phyloP scores from a whole-genome alignment of 352 stramenopile species.

The Paralagenidium karlingii region DNA sequence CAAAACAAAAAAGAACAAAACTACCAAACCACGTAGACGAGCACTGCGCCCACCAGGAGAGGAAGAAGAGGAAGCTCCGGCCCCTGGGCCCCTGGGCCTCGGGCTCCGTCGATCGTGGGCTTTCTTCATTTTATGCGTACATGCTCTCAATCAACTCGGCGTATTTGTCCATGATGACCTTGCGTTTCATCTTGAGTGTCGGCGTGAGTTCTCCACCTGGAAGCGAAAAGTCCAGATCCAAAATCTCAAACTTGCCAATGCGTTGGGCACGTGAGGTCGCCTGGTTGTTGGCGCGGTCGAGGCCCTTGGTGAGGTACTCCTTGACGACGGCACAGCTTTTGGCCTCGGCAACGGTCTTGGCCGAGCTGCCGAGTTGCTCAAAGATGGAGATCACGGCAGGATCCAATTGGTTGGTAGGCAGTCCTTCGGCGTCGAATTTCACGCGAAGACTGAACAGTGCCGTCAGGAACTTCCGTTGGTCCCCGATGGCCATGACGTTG shows the following conservation, averaged over 20 bases:
- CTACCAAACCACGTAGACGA: too few relatives aligned
- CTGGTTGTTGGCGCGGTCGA: conserved; percentile 10
- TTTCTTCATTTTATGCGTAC: conserved; percentile 29
- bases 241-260: conserved; percentile 28
- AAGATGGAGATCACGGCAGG: conserved; percentile 18
- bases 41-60: too few relatives aligned
- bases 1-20: too few relatives aligned
- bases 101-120: too few relatives aligned
- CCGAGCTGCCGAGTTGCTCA: conserved; percentile 12
- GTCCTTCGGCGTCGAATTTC: conserved; percentile 16
- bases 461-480: conserved; percentile 51
- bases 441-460: conserved; percentile 37
- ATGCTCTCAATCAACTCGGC: conserved; percentile 42
- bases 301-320: conserved; percentile 20
- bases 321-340: conserved; percentile 15
- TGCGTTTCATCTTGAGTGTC: conserved; percentile 75
- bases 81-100: too few relatives aligned
- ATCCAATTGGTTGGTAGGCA: conserved; percentile 29
- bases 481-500: conserved; percentile 54
- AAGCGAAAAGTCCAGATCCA: conserved; percentile 33
- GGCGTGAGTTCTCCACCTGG: conserved; percentile 56
- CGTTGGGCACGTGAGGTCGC: conserved; percentile 6
- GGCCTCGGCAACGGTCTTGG: conserved; percentile 39
- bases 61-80: too few relatives aligned
- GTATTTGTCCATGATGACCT: conserved; percentile 50